A percentile compares a stretch with the other conserved stretches of the same genome.
Evolutionary conservation across 164 flowering plant genomes (phyloP).

Genomic region (Stephania yunnanensis): DNA sequence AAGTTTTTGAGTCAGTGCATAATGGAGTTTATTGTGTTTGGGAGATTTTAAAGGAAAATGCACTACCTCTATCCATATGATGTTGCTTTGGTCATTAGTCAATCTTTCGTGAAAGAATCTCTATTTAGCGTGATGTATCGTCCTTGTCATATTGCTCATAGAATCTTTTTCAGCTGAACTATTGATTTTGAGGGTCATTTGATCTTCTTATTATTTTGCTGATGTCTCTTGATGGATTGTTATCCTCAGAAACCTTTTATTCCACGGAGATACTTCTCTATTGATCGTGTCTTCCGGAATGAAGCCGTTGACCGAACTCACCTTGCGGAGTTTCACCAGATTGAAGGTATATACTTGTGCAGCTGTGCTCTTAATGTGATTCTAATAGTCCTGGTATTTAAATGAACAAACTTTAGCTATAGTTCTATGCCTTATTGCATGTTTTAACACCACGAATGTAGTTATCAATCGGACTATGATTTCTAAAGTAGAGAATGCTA

Average conservation of each 20-base stretch:
- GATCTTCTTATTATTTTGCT: neutral
- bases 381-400: neutral
- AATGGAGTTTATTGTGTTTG: neutral
- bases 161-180: neutral
- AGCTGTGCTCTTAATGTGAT: neutral
- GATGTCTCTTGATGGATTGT: slow-evolving; percentile 4
- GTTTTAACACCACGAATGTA: no score
- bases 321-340: slow-evolving; percentile 98
- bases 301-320: slow-evolving; percentile 99
- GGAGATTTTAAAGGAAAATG: neutral
- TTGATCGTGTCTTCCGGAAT: slow-evolving; percentile 97
- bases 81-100: no score
- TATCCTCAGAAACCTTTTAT: slow-evolving; percentile 58
- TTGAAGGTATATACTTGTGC: slow-evolving; percentile 59
- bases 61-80: no score
- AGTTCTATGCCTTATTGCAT: neutral
- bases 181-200: neutral
- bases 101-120: neutral
- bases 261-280: slow-evolving; percentile 75
- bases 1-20: no score
- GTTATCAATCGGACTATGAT: neutral
- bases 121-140: no score
- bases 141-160: neutral
- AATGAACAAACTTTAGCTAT: neutral
- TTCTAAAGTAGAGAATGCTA: neutral